Base-by-base conservation (phyloP, 2,329 filamentous ascomycete species). In the Apiospora kogelbergensis region DNA sequence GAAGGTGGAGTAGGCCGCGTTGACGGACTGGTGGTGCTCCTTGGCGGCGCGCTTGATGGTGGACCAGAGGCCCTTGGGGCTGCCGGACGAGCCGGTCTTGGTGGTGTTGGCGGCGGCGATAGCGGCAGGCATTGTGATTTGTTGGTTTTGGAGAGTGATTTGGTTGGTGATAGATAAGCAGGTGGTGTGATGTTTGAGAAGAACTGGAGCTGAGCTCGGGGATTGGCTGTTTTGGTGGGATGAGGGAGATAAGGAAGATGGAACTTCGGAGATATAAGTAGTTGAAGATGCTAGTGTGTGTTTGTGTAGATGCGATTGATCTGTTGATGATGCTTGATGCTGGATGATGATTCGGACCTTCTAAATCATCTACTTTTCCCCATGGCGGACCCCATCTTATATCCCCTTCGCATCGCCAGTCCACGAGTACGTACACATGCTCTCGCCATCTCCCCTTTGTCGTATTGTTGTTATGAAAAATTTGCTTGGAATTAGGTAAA, bases 21-120 rank as follows among this genome's bases (percentile, higher is more conserved):
- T 70, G 53, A 68, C 67, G 20, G 69, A 70, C 33, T 68, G 46
- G 67, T 70, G 69, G 69, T 70, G 69, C 63, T 68, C 69, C 63
- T 67, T 68, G 17, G 69, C 69, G 67, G 68, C 66, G 41, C 63
- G 67, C 66, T 68, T 68, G 63, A 70, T 44, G 30, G 69, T 64
- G 11, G 67, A 30, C 69, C 69, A 70, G 69, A 66, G 3, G 20
- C 33, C n/a, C 42, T 53, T 44, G 20, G n/a, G n/a, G n/a, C 17
- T 15, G 65, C 30, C 7, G 6, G 64, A 48, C n/a, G 37, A 17
- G 37, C 24, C 20, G 24, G 40, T 20, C 26, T 44, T 66, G 64
- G 42, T 65, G 63, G 63, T 44, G 24, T 20, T 45, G 41, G n/a
- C 13, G 3, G 44, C 45, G 44, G 48, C 20, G 65, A 37, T 30